These are phyloP conservation scores for Wallacemonas rigidus DNA, from an alignment of 208 protist genomes.

Conservation along the genomic window DNA sequence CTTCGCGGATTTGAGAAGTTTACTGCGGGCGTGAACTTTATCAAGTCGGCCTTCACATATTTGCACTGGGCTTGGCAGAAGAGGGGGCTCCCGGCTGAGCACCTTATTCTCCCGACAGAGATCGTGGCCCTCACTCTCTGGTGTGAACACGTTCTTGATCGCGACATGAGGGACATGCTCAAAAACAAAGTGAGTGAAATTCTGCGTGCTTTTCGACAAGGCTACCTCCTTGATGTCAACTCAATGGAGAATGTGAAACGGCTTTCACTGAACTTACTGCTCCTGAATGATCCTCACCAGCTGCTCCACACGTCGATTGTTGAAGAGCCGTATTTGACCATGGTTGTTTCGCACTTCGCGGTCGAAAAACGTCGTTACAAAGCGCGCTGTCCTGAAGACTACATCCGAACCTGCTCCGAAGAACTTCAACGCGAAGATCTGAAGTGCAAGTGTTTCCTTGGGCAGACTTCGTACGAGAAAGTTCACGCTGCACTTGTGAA, in stretches of 20 bases:
- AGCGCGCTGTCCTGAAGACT: constrained; percentile 34
- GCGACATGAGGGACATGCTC: constrained; percentile 34
- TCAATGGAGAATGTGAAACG: constrained; percentile 61
- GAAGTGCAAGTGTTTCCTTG: constrained; percentile 52
- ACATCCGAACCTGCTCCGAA: constrained; percentile 39
- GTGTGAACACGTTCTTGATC: constrained; percentile 46
- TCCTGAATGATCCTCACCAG: constrained; percentile 56
- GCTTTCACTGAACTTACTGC: constrained; percentile 60
- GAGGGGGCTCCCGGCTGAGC: constrained; percentile 62
- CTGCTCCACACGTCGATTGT: constrained; percentile 56
- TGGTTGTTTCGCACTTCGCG: constrained; percentile 43
- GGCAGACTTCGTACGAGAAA: constrained; percentile 46
- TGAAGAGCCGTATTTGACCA: constrained; percentile 58
- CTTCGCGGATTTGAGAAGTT: constrained; percentile 69
- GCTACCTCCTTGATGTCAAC: constrained; percentile 31
- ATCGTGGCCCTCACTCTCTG: constrained; percentile 63
- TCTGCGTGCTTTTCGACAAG: constrained; percentile 38
- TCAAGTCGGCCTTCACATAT: constrained; percentile 78
- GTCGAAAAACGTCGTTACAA: constrained; percentile 41
- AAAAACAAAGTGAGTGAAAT: constrained; percentile 45
- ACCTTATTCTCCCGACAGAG: constrained; percentile 74
- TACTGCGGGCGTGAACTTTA: constrained; percentile 59
- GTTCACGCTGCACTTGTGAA: constrained; percentile 46
- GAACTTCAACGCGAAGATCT: constrained; percentile 51
- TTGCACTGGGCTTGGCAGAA: constrained; percentile 86